Conservation (phyloP, 495 filamentous ascomycete species). For the Penicillium waksmanii region DNA sequence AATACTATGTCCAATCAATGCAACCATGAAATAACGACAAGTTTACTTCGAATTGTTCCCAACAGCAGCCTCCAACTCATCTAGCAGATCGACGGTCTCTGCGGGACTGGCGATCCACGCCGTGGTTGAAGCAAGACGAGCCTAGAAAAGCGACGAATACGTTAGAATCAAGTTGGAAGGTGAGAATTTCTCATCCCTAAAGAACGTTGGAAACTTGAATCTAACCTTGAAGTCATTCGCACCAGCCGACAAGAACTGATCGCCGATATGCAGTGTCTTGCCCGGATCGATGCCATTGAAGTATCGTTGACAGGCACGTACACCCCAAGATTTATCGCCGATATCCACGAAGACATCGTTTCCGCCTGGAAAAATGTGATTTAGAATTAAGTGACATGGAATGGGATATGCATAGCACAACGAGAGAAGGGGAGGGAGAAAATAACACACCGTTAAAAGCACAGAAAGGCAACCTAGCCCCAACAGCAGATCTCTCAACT, state of each 20-base stretch:
- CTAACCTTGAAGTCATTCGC: constrained; percentile 93
- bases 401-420: background rate
- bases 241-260: constrained; percentile 94
- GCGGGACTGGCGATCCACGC: constrained; percentile 92
- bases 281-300: constrained; percentile 72
- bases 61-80: constrained; percentile 57
- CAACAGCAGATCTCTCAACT: constrained; percentile 76
- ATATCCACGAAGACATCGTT: constrained; percentile 99
- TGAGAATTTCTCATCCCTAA: background rate
- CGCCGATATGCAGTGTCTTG: constrained; percentile 82
- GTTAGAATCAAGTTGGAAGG: background rate
- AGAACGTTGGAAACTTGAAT: background rate
- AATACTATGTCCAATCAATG: no score
- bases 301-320: constrained; percentile 88
- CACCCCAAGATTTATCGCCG: constrained; percentile 95
- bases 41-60: background rate
- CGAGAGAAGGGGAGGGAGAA: background rate
- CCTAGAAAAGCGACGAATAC: constrained; percentile 33
- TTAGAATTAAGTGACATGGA: no score
- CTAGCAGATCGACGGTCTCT: constrained; percentile 86
- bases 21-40: background rate
- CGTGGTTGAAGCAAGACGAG: constrained; percentile 65
- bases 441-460: constrained; percentile 79
- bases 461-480: constrained; percentile 82
- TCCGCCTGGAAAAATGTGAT: constrained; percentile 54